Base-by-base conservation (phyloP, 306 rosid genomes). In the Prunus armeniaca region DNA sequence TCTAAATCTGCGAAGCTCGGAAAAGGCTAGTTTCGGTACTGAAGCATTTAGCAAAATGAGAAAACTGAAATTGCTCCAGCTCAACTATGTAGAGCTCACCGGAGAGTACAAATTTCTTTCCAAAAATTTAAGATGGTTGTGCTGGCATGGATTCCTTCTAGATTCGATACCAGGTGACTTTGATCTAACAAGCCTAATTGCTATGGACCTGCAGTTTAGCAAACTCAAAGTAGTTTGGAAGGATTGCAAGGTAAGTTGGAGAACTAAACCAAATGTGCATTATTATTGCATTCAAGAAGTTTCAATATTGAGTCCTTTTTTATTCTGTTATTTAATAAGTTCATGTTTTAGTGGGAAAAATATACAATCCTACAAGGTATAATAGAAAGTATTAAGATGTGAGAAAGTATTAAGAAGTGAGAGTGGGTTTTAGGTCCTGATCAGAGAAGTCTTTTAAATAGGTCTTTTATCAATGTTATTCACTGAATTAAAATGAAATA, bases 1-100 rank as follows among this genome's bases (percentile, higher is more conserved):
- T 4, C 34, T 32, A 4, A 68, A 73, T 34, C 14, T 76, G 47
- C 20, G 50, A 43, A 24, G 24, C 63, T 38, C 32, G 1, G 9
- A 12, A 84, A 27, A 15, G 8, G 19, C 18, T 14, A 2, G 67
- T 17, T 32, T 86, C 34, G 3, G 12, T 0, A 22, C 89, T 5
- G 9, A 72, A 19, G 73, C 86, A 54, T 84, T 90, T 64, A 27
- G n/a, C 41, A 3, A 60, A 18, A 90, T 87, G 88, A 38, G 68
- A 14, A 81, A 25, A 15, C 28, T 90, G 34, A 84, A 79, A 71
- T 68, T 87, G 41, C 77, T 89, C n/a, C 80, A 82, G 51, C 86
- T 89, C 8, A 50, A 69, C 47, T 4, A 12, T 52, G 86, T 82
- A 1, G 24, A 70, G 3, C 56, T 85, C 7, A 18, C 0, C 12